Evolutionary conservation across 176 grass and related monocot genomes (phyloP).

Genomic region (Ananas comosus): DNA sequence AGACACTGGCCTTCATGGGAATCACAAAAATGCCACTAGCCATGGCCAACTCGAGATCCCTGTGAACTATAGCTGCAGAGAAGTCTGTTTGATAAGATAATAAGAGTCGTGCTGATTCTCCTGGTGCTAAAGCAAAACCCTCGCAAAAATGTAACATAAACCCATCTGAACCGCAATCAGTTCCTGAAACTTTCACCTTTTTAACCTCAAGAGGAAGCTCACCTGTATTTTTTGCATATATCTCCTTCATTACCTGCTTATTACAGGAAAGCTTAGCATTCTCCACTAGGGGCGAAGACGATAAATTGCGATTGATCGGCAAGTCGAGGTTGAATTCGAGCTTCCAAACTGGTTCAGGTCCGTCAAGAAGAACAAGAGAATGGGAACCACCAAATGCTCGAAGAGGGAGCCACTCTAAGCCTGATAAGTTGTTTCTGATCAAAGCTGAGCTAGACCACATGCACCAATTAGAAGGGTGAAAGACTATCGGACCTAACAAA

Average conservation of each 20-base stretch:
- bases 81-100: conserved; percentile 72
- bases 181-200: conserved; percentile 73
- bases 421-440: conserved; percentile 80
- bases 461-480: conserved; percentile 76
- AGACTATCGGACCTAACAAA: conserved; percentile 73
- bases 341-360: conserved; percentile 71
- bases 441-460: conserved; percentile 76
- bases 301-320: conserved; percentile 35
- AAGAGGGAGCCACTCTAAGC: conserved; percentile 72
- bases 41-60: conserved; percentile 78
- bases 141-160: conserved; percentile 56
- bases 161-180: conserved; percentile 68
- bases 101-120: conserved; percentile 53
- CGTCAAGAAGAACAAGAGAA: conserved; percentile 72
- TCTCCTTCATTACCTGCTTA: conserved; percentile 58
- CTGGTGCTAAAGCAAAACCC: conserved; percentile 67
- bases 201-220: conserved; percentile 78
- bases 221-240: conserved; percentile 86
- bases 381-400: conserved; percentile 65
- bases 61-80: conserved; percentile 55
- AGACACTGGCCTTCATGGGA: conserved; percentile 76
- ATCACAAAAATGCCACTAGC: conserved; percentile 65
- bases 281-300: conserved; percentile 27
- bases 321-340: conserved; percentile 58
- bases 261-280: conserved; percentile 36